These are phyloP conservation scores for Barnettozyma sp. DNA, from an alignment of 805 yeast genomes.

Conservation along the genomic window DNA sequence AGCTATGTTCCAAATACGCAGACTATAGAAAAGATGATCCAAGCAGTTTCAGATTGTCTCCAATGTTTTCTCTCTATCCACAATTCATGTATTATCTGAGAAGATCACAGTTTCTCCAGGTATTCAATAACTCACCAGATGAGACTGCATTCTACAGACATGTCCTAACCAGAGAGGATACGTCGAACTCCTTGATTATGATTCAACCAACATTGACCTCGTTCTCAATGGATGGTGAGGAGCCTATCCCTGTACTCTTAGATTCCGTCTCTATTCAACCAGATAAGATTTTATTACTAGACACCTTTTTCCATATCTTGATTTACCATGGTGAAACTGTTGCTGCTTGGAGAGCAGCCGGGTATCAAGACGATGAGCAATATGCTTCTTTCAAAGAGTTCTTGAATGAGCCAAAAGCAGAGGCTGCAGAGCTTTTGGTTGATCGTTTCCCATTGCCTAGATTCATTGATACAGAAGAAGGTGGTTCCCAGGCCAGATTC, in stretches of 20 bases:
- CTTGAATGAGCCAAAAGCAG: constrained; percentile 82
- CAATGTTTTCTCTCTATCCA: constrained; percentile 82
- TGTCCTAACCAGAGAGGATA: constrained; percentile 83
- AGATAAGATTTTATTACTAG: constrained; percentile 79
- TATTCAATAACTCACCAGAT: constrained; percentile 97
- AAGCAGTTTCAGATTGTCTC: constrained; percentile 72
- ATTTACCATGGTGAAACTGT: constrained; percentile 93
- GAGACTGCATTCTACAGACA: constrained; percentile 97
- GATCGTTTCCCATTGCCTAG: constrained; percentile 98
- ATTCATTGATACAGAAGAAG: constrained; percentile 95
- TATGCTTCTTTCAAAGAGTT: constrained; percentile 82
- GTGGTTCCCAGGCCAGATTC: constrained; percentile 98
- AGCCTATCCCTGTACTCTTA: constrained; percentile 84
- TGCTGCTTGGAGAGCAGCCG: constrained; percentile 93
- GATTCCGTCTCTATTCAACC: constrained; percentile 91
- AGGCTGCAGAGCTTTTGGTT: constrained; percentile 83
- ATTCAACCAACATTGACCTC: constrained; percentile 94
- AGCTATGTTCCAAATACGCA: constrained; percentile 87
- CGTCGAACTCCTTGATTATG: constrained; percentile 89
- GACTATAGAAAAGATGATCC: constrained; percentile 87
- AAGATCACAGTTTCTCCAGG: constrained; percentile 92
- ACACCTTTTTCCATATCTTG: constrained; percentile 93
- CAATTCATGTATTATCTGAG: constrained; percentile 94
- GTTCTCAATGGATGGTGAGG: constrained; percentile 76
- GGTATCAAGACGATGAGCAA: constrained; percentile 87